phyloP scores from a whole-genome alignment of 306 rosid genomes.

The Casuarina cunninghamiana region DNA sequence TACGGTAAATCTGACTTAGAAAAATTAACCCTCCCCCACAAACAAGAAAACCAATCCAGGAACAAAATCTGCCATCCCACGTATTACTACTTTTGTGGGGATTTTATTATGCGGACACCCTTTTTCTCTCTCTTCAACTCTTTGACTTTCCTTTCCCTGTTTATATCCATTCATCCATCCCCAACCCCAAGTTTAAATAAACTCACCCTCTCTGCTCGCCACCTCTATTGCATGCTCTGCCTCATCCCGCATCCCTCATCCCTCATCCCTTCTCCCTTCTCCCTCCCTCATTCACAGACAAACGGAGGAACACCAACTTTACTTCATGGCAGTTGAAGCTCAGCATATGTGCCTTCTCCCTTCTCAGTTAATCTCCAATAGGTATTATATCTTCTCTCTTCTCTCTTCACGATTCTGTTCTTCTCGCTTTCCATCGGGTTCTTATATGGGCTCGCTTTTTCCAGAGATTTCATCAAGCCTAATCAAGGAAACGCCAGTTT shows the following conservation, averaged over 20 bases:
- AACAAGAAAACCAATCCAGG: constrained; percentile 30
- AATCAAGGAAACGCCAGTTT: constrained; percentile 18
- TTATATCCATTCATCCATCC: not conserved
- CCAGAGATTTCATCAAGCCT: constrained; percentile 51
- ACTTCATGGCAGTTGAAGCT: constrained; percentile 85
- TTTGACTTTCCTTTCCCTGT: constrained; percentile 46
- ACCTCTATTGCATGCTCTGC: constrained; percentile 61
- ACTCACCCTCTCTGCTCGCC: constrained; percentile 29
- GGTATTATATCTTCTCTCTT: constrained; percentile 24
- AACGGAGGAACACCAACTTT: constrained; percentile 26
- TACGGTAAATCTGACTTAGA: no score
- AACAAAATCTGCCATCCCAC: constrained; percentile 49
- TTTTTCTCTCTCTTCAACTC: constrained; percentile 34
- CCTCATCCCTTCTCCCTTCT: constrained; percentile 1
- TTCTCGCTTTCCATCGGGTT: not conserved
- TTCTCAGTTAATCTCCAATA: constrained; percentile 50
- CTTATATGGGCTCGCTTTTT: not conserved
- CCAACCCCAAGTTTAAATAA: constrained; percentile 38
- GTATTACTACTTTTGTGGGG: not conserved
- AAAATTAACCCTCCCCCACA: no score
- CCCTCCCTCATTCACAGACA: constrained; percentile 19
- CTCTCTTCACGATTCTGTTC: not conserved
- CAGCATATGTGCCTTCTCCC: constrained; percentile 52
- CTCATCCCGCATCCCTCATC: constrained; percentile 24
- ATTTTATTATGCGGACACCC: not conserved